Conservation (phyloP, 2,329 filamentous ascomycete genomes). For the Exophiala oligosperma region DNA sequence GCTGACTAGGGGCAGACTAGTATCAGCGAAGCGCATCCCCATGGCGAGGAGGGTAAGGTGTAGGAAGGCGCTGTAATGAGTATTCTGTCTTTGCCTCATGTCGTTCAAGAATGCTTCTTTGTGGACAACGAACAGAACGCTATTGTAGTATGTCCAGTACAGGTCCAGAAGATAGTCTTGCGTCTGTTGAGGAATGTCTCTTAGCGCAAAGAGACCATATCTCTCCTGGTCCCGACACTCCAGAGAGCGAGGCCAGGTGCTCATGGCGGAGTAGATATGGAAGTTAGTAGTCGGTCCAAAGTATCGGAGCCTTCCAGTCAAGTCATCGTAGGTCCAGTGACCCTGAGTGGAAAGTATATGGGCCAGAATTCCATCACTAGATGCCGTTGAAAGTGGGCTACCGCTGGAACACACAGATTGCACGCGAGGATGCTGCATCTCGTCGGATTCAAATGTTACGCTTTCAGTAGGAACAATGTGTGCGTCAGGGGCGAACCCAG, state of each 20-base stretch:
- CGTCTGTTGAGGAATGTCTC: neutral
- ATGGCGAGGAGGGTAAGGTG: constrained; percentile 6
- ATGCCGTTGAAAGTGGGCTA: neutral
- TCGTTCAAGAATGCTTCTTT: neutral
- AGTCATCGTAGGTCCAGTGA: constrained; percentile 1
- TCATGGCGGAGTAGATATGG: neutral
- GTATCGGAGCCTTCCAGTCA: neutral
- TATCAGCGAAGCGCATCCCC: constrained; percentile 2
- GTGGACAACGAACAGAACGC: neutral
- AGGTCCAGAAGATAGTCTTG: constrained; percentile 4
- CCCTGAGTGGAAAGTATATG: neutral
- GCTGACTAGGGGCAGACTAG: neutral
- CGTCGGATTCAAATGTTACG: neutral
- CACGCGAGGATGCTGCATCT: neutral
- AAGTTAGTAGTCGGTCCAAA: constrained; percentile 5
- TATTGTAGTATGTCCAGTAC: constrained; percentile 4
- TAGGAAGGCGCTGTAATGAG: constrained; percentile 1
- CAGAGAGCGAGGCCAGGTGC: neutral
- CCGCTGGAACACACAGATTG: neutral
- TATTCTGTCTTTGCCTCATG: neutral
- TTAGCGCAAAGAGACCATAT: neutral
- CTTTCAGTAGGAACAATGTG: neutral
- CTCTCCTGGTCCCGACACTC: neutral
- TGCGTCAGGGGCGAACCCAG: too few species aligned
- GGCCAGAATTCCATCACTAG: neutral